Conservation (phyloP, 2,329 filamentous ascomycete species). For the Hypoxylon sp. region DNA sequence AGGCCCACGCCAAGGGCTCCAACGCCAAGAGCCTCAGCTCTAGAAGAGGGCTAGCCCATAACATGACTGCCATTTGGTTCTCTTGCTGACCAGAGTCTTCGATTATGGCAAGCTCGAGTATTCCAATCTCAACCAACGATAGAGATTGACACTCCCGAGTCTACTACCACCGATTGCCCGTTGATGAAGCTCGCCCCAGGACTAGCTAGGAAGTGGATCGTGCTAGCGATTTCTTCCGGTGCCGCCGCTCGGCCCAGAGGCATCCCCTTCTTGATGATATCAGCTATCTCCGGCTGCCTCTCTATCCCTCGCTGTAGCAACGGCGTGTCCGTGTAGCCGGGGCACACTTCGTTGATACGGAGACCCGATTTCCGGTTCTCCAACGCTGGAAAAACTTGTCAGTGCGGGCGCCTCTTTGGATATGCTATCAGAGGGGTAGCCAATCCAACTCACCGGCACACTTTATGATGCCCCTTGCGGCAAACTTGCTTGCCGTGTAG, state of each 20-base stretch:
- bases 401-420: background rate
- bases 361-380: conserved; percentile 36
- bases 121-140: background rate
- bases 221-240: conserved; percentile 50
- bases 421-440: no score
- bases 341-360: conserved; percentile 42
- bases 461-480: conserved; percentile 36
- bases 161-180: conserved; percentile 16
- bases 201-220: conserved; percentile 46
- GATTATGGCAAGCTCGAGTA: no score
- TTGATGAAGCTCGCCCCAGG: conserved; percentile 46
- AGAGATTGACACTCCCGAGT: conserved; percentile 26
- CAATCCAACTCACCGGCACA: conserved; percentile 27
- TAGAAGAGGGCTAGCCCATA: no score
- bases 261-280: conserved; percentile 32
- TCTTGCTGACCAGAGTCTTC: no score
- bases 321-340: conserved; percentile 38
- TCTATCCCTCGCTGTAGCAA: conserved; percentile 31
- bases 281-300: conserved; percentile 23
- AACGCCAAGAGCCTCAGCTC: no score
- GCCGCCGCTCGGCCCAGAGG: conserved; percentile 44
- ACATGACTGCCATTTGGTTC: no score
- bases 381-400: conserved; percentile 21
- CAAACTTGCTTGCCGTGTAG: conserved; percentile 39
- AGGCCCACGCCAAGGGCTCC: no score